Percentiles rank a stretch among this genome's conserved stretches.
Conservation (phyloP, 228 moss, liverwort and hornwort species). For the Sphagnum magellanicum region DNA sequence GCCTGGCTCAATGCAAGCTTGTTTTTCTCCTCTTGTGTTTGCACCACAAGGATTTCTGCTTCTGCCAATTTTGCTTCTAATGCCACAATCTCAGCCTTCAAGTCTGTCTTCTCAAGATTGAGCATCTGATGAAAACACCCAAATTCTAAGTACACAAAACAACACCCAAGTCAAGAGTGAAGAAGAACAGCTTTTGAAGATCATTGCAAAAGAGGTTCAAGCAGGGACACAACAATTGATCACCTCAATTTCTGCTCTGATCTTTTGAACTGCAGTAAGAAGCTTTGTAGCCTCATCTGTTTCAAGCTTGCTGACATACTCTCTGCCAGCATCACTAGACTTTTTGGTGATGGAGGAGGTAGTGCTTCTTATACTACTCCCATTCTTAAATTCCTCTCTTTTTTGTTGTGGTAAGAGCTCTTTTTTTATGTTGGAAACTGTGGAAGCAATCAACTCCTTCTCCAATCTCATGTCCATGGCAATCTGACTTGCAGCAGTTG, state of each 20-base stretch:
- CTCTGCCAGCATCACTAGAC: neutral
- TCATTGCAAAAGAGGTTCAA: neutral
- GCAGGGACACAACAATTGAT: neutral
- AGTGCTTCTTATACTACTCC: neutral
- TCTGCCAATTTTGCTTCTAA: constrained; percentile 2
- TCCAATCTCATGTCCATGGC: constrained; percentile 10
- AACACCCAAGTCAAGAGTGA: neutral
- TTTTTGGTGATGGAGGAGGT: too few relatives aligned
- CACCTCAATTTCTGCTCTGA: constrained; percentile 6
- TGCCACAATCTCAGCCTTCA: constrained; percentile 1
- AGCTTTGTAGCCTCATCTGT: constrained; percentile 9
- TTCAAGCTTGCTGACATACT: constrained; percentile 1
- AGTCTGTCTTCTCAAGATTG: constrained; percentile 1
- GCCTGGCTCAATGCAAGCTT: constrained; percentile 1
- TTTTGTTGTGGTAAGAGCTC: constrained; percentile 3
- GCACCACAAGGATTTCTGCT: neutral
- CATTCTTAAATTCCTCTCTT: constrained; percentile 1
- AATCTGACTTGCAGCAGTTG: constrained; percentile 4
- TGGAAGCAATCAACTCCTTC: constrained; percentile 6
- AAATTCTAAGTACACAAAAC: neutral
- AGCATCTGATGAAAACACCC: neutral
- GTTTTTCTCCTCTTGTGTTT: neutral
- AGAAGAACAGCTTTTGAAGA: neutral
- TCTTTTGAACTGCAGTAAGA: constrained; percentile 6
- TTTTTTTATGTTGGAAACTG: constrained; percentile 8